phyloP scores from a whole-genome alignment of 805 yeast genomes.

The Danielozyma ontarioensis region DNA sequence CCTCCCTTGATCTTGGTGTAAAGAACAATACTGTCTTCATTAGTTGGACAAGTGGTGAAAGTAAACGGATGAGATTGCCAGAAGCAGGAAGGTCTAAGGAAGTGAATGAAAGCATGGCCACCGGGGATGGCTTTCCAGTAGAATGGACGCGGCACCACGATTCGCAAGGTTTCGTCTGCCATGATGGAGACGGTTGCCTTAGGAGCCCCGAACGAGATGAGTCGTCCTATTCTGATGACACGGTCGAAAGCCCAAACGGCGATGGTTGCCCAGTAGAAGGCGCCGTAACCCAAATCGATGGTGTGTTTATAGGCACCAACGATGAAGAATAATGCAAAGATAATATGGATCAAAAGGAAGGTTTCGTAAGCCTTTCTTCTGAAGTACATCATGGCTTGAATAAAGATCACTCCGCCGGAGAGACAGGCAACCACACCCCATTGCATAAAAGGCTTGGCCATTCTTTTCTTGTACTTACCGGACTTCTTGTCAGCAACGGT shows the following conservation, averaged over 20 bases:
- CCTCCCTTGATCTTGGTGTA: conserved; percentile 33
- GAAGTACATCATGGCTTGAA: conserved; percentile 41
- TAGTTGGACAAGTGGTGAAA: conserved; percentile 15
- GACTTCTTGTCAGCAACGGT: conserved; percentile 8
- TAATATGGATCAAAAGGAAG: conserved; percentile 28
- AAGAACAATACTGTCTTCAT: conserved; percentile 18
- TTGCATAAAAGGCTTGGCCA: conserved; percentile 12
- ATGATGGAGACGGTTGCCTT: conserved; percentile 23
- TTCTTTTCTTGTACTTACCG: conserved; percentile 7
- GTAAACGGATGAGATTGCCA: conserved; percentile 44
- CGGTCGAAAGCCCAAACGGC: conserved; percentile 34
- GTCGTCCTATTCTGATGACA: conserved; percentile 20
- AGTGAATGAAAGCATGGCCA: conserved; percentile 37
- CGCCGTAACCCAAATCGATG: conserved; percentile 13
- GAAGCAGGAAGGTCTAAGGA: conserved; percentile 27
- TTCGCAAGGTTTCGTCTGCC: conserved; percentile 34
- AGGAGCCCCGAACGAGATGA: conserved; percentile 31
- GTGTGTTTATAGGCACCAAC: conserved; percentile 55
- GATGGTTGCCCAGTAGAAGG: conserved; percentile 5
- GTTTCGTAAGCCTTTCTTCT: conserved; percentile 54
- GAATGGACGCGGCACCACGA: conserved; percentile 29
- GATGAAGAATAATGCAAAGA: conserved; percentile 39
- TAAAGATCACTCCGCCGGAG: conserved; percentile 9
- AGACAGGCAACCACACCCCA: conserved; percentile 16
- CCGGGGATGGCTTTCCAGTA: conserved; percentile 36